phyloP scores from a whole-genome alignment of 768 basidiomycete genomes.

The Collybia nuda region DNA sequence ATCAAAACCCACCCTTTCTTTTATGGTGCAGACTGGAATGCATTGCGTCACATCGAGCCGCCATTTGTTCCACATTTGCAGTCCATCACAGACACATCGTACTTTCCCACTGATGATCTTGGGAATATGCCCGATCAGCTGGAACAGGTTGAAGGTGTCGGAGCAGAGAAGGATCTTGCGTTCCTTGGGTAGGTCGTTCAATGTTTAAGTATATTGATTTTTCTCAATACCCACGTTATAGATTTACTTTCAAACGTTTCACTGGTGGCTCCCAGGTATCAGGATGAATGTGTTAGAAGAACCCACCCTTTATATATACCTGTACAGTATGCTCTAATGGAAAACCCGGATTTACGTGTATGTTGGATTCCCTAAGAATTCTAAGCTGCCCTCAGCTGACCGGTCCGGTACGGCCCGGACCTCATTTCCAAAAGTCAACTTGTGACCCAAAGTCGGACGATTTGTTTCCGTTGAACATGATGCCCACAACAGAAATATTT shows the following conservation, averaged over 20 bases:
- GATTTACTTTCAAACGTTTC: constrained; percentile 86
- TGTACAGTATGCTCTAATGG: constrained; percentile 12
- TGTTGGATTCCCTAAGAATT: not conserved
- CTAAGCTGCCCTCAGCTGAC: too few relatives aligned
- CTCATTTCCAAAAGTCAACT: too few relatives aligned
- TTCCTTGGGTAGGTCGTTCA: constrained; percentile 54
- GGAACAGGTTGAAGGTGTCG: constrained; percentile 58
- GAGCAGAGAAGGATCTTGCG: constrained; percentile 67
- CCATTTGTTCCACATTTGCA: constrained; percentile 94
- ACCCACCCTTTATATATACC: constrained; percentile 3
- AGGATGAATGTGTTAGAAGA: constrained; percentile 6
- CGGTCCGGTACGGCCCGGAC: too few relatives aligned
- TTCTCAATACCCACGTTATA: constrained; percentile 24
- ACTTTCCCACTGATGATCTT: constrained; percentile 95
- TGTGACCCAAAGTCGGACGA: too few relatives aligned
- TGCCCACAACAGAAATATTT: not conserved
- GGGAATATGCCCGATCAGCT: constrained; percentile 64
- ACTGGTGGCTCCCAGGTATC: constrained; percentile 33
- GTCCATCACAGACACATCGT: constrained; percentile 90
- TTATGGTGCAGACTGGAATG: constrained; percentile 91
- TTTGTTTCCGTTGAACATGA: not conserved
- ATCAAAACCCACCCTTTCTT: constrained; percentile 95
- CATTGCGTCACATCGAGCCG: constrained; percentile 89
- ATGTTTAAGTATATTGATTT: not conserved
- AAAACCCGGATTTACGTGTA: constrained; percentile 2